A percentile compares a stretch with the other conserved stretches of the same genome.
Evolutionary conservation across 768 basidiomycete species (phyloP).

Genomic region (Tephrocybe sp.): DNA sequence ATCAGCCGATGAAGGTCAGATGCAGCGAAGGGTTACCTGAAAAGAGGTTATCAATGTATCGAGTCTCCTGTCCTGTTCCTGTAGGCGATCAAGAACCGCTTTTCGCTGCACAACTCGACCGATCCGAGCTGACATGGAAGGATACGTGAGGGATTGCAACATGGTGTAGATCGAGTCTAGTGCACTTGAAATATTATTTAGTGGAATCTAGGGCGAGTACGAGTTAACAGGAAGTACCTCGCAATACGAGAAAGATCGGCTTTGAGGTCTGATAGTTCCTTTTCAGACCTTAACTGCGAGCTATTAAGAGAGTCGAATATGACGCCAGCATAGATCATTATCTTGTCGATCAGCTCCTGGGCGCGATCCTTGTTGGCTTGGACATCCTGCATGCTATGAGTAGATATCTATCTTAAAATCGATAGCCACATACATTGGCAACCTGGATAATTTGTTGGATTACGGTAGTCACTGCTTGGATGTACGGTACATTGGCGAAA

Average conservation of each 20-base stretch:
- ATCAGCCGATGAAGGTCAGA: not conserved
- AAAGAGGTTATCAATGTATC: constrained; percentile 28
- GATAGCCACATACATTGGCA: constrained; percentile 18
- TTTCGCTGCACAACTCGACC: constrained; percentile 20
- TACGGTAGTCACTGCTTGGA: constrained; percentile 22
- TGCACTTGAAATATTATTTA: not conserved
- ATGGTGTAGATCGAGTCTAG: constrained; percentile 20
- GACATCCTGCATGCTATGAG: constrained; percentile 19
- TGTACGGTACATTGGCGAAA: constrained; percentile 26
- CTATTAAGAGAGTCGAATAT: constrained; percentile 23
- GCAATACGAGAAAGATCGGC: constrained; percentile 21
- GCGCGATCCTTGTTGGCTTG: constrained; percentile 21
- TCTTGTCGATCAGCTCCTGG: constrained; percentile 24
- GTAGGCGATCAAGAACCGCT: constrained; percentile 18
- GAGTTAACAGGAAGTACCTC: constrained; percentile 16
- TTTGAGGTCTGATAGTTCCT: constrained; percentile 16
- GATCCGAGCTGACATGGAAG: constrained; percentile 16
- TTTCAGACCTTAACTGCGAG: constrained; percentile 7
- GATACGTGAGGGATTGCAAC: constrained; percentile 13
- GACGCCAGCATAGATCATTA: constrained; percentile 22
- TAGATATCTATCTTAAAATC: not conserved
- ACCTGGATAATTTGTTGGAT: constrained; percentile 27
- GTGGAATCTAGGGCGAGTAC: too few species aligned
- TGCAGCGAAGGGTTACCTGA: constrained; percentile 14
- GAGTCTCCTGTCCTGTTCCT: constrained; percentile 25